Conservation (phyloP, 176 grass and related monocot genomes). For the Raddia distichophylla region DNA sequence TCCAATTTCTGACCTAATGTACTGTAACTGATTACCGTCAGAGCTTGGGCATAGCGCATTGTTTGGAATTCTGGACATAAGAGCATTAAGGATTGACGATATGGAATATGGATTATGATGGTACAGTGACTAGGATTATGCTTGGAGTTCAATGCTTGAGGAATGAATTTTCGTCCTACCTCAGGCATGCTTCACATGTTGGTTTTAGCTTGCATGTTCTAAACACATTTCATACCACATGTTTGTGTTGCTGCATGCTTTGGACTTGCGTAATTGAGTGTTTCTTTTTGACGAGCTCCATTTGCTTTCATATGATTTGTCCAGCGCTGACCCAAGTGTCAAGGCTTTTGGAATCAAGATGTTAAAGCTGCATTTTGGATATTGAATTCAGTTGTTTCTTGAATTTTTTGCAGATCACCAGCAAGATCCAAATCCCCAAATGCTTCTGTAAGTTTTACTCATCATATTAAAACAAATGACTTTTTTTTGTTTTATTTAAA, state of each 20-base stretch:
- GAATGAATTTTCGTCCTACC: conserved; percentile 56
- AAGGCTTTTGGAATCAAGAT: conserved; percentile 54
- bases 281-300: conserved; percentile 41
- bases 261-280: conserved; percentile 28
- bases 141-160: conserved; percentile 50
- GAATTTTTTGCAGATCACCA: conserved; percentile 78
- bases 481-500: neutral
- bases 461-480: neutral
- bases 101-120: conserved; percentile 66
- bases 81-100: conserved; percentile 62
- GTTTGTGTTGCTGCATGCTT: conserved; percentile 37
- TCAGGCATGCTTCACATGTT: conserved; percentile 32
- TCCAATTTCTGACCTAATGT: conserved; percentile 53
- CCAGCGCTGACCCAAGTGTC: conserved; percentile 6
- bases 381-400: conserved; percentile 63
- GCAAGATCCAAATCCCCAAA: conserved; percentile 69
- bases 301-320: conserved; percentile 24
- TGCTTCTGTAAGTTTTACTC: conserved; percentile 53
- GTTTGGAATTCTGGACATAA: conserved; percentile 68
- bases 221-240: conserved; percentile 26
- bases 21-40: conserved; percentile 69
- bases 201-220: conserved; percentile 25
- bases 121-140: conserved; percentile 52
- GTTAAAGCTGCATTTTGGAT: conserved; percentile 58
- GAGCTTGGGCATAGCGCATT: conserved; percentile 65